phyloP scores from a whole-genome alignment of 192 early-diverging fungal genomes.

The Coemansia sp. region DNA sequence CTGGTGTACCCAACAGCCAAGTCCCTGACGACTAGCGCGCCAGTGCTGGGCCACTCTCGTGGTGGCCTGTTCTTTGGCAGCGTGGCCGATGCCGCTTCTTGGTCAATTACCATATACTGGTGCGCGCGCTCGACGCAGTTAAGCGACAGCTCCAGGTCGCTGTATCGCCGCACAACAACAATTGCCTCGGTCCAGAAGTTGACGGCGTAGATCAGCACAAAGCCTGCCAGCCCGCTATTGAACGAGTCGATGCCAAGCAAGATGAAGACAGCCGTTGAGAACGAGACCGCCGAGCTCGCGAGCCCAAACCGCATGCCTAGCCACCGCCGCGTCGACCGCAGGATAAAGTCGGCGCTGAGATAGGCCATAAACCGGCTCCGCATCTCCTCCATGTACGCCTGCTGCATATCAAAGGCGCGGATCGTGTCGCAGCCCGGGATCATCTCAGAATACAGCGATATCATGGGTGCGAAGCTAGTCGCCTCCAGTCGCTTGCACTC shows the following conservation, averaged over 20 bases:
- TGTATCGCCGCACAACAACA: slow-evolving; percentile 70
- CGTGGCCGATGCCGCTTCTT: slow-evolving; percentile 60
- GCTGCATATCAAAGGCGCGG: slow-evolving; percentile 73
- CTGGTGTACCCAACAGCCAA: slow-evolving; percentile 69
- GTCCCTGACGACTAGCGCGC: slow-evolving; percentile 64
- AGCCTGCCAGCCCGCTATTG: slow-evolving; percentile 77
- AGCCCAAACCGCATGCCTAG: slow-evolving; percentile 74
- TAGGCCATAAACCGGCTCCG: slow-evolving; percentile 60
- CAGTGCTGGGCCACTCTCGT: slow-evolving; percentile 61
- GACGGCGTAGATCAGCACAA: slow-evolving; percentile 75
- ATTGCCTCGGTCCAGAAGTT: slow-evolving; percentile 71
- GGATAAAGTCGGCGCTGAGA: slow-evolving; percentile 74
- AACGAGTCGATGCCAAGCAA: slow-evolving; percentile 51
- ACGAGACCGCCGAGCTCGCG: slow-evolving; percentile 67
- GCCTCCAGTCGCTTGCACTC: slow-evolving; percentile 83
- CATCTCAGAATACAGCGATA: slow-evolving; percentile 76
- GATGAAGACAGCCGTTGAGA: slow-evolving; percentile 65
- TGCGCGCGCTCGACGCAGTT: slow-evolving; percentile 76
- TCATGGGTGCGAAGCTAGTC: slow-evolving; percentile 64
- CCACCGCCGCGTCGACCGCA: slow-evolving; percentile 79
- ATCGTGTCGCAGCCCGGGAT: slow-evolving; percentile 67
- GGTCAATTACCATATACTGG: slow-evolving; percentile 74
- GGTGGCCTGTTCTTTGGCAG: slow-evolving; percentile 32
- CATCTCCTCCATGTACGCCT: slow-evolving; percentile 63
- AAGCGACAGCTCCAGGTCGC: slow-evolving; percentile 72